Evolutionary conservation across 2,329 filamentous ascomycete species (phyloP).

Genomic region (Acrodontium crateriforme): DNA sequence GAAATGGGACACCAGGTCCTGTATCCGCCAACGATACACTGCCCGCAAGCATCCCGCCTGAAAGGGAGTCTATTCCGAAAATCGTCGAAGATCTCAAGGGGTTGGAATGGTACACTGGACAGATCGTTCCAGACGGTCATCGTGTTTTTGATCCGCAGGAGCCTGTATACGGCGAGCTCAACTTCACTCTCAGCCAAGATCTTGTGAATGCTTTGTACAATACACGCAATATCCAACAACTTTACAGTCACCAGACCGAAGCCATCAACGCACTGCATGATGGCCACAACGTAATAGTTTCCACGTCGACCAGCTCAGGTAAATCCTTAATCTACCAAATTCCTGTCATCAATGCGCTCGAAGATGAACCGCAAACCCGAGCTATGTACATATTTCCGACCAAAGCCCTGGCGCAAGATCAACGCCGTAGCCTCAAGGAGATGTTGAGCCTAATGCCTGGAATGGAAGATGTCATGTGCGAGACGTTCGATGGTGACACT

Average conservation of each 20-base stretch:
- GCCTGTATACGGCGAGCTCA: constrained; percentile 66
- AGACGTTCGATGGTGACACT: constrained; percentile 94
- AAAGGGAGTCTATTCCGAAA: constrained; percentile 66
- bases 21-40: constrained; percentile 30
- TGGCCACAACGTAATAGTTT: constrained; percentile 77
- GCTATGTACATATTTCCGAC: constrained; percentile 98
- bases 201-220: constrained; percentile 96
- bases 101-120: constrained; percentile 75
- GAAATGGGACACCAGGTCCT: constrained; percentile 28
- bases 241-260: constrained; percentile 87
- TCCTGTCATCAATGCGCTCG: constrained; percentile 75
- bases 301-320: constrained; percentile 89
- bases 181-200: constrained; percentile 76
- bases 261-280: constrained; percentile 79
- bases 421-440: constrained; percentile 75
- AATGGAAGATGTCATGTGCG: constrained; percentile 62
- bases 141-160: constrained; percentile 78
- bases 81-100: constrained; percentile 75
- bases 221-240: constrained; percentile 66
- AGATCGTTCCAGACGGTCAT: constrained; percentile 88
- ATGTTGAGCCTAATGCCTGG: constrained; percentile 68
- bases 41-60: constrained; percentile 61
- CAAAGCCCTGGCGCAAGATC: constrained; percentile 90
- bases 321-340: constrained; percentile 98
- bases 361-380: constrained; percentile 59